Conservation (phyloP, 345 rosid genomes). For the Ailanthus altissimus region DNA sequence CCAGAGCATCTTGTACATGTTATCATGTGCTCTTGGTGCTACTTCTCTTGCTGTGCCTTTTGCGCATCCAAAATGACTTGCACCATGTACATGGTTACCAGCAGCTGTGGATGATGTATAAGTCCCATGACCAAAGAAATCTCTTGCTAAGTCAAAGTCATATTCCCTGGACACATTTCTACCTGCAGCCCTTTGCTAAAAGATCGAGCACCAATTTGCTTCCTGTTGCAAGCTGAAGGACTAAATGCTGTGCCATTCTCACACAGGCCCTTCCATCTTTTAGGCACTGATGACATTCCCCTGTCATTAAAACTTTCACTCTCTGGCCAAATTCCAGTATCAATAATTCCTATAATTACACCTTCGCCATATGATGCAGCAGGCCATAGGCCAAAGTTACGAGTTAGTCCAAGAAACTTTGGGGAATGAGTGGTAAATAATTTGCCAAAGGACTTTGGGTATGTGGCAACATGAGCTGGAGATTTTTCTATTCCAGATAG, state of each 20-base stretch:
- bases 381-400: conserved; percentile 35
- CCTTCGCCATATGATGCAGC: conserved; percentile 30
- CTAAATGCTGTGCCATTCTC: conserved; percentile 28
- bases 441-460: conserved; percentile 37
- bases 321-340: conserved; percentile 43
- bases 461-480: conserved; percentile 42
- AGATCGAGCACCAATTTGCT: conserved; percentile 43
- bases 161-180: conserved; percentile 15
- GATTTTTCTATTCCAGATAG: conserved; percentile 38
- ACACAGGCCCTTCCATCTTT: conserved; percentile 43
- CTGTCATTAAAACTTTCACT: conserved; percentile 33
- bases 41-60: conserved; percentile 38
- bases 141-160: conserved; percentile 38
- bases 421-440: conserved; percentile 41
- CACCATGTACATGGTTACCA: conserved; percentile 27
- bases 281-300: conserved; percentile 34
- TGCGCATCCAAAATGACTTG: conserved; percentile 37
- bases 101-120: conserved; percentile 47
- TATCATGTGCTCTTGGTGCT: conserved; percentile 46
- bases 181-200: conserved; percentile 37
- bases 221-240: conserved; percentile 34
- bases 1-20: conserved; percentile 39
- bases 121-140: conserved; percentile 39
- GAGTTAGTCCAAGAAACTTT: conserved; percentile 41
- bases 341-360: conserved; percentile 40